Percentiles rank a stretch among this genome's conserved stretches.
phyloP scores from a whole-genome alignment of 495 filamentous ascomycete species.

The Amphirosellinia nigrospora region DNA sequence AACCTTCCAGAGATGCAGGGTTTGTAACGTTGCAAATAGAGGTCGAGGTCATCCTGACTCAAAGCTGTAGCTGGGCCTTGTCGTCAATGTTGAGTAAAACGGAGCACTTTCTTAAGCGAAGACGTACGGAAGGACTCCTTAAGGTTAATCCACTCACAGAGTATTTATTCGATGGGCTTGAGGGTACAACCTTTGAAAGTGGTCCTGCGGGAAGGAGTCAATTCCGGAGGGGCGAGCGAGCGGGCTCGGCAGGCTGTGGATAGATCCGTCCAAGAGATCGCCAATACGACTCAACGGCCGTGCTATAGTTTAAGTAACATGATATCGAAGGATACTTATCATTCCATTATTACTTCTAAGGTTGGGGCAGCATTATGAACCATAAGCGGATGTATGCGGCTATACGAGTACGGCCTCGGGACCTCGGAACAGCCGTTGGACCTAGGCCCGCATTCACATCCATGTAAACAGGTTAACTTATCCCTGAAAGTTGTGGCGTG shows the following conservation, averaged over 20 bases:
- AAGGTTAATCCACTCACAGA: not conserved
- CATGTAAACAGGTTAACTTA: constrained; percentile 3
- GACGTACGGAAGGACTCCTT: not conserved
- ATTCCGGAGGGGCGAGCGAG: not conserved
- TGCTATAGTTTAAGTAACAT: not conserved
- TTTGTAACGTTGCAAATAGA: constrained; percentile 4
- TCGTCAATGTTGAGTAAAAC: not conserved
- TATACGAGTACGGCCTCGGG: not conserved
- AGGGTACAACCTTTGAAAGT: constrained; percentile 1
- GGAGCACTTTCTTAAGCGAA: not conserved
- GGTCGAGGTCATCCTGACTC: not conserved
- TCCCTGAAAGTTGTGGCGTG: constrained; percentile 10
- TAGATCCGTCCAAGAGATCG: not conserved
- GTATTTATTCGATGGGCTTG: not conserved
- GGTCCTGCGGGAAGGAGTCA: not conserved
- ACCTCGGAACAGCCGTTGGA: constrained; percentile 2
- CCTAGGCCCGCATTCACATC: not conserved
- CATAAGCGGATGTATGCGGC: not conserved
- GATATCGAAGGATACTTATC: too few relatives aligned
- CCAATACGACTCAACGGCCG: not conserved
- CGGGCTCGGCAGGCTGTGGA: not conserved
- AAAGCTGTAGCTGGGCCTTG: not conserved
- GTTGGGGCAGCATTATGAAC: not conserved
- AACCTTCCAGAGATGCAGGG: not conserved
- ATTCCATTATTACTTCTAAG: not conserved